Percentiles rank a stretch among this genome's conserved stretches.
Evolutionary conservation across 805 yeast species (phyloP).

Genomic region (Wickerhamomyces sydowiorum): DNA sequence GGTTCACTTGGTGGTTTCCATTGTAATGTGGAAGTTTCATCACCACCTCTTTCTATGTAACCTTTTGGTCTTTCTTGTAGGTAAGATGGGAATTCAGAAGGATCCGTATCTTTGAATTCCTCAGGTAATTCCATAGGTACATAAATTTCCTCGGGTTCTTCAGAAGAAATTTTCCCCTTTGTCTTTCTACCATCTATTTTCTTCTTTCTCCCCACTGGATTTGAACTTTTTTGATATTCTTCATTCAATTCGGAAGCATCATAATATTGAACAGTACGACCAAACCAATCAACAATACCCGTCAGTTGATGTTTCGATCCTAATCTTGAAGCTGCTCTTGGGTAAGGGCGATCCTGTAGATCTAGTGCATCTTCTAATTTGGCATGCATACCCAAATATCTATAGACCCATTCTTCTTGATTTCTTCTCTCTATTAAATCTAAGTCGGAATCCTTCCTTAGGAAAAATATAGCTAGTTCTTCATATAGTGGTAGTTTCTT

Average conservation of each 20-base stretch:
- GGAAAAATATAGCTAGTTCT: constrained; percentile 46
- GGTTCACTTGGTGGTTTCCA: constrained; percentile 50
- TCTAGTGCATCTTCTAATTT: constrained; percentile 73
- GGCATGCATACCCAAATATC: constrained; percentile 75
- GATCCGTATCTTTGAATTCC: constrained; percentile 34
- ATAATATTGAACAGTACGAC: constrained; percentile 61
- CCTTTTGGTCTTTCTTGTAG: constrained; percentile 75
- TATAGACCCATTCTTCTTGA: constrained; percentile 73
- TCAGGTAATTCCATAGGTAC: constrained; percentile 37
- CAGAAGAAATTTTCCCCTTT: constrained; percentile 5
- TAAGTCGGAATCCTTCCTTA: constrained; percentile 37
- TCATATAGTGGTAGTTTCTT: constrained; percentile 46
- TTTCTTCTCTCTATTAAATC: constrained; percentile 43
- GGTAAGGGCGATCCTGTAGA: constrained; percentile 70
- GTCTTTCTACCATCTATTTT: constrained; percentile 20
- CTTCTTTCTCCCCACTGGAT: constrained; percentile 19
- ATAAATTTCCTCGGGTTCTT: constrained; percentile 17
- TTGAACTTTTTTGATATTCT: constrained; percentile 11
- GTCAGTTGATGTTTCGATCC: constrained; percentile 73
- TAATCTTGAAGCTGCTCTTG: constrained; percentile 70
- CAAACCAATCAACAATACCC: constrained; percentile 58
- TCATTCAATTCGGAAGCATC: constrained; percentile 28
- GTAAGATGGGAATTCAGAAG: constrained; percentile 63
- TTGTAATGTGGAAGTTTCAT: constrained; percentile 53
- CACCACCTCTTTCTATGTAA: constrained; percentile 78